A percentile compares a stretch with the other conserved stretches of the same genome.
These are phyloP conservation scores for Russula earlei DNA, from an alignment of 768 basidiomycete species.

Conservation along the genomic window DNA sequence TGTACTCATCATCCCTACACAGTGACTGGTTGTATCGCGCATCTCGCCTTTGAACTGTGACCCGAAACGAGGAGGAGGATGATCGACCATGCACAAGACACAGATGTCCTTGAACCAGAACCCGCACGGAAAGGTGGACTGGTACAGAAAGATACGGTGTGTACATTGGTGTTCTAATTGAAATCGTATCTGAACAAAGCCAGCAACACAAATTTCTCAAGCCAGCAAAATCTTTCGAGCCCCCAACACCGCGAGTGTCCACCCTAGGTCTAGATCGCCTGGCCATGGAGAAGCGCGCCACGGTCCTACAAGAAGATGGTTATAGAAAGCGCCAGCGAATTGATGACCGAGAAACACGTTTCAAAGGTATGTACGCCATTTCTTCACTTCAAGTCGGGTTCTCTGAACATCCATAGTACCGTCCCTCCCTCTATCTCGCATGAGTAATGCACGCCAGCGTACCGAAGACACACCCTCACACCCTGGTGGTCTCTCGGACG, in stretches of 20 bases:
- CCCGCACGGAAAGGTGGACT: constrained; percentile 71
- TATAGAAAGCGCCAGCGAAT: constrained; percentile 60
- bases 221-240: constrained; percentile 63
- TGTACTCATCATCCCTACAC: too few species aligned
- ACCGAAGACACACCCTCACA: constrained; percentile 92
- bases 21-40: too few species aligned
- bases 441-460: constrained; percentile 55
- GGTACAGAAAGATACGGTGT: constrained; percentile 53
- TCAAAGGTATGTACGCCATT: constrained; percentile 62
- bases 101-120: constrained; percentile 78
- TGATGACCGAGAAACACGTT: constrained; percentile 55
- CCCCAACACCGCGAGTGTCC: constrained; percentile 70
- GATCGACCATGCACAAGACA: constrained; percentile 36
- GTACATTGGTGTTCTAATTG: constrained; percentile 17
- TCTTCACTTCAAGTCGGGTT: not conserved
- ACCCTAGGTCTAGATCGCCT: constrained; percentile 81
- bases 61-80: not conserved
- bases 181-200: constrained; percentile 3
- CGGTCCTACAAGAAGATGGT: constrained; percentile 33
- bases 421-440: constrained; percentile 49
- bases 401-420: constrained; percentile 50
- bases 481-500: constrained; percentile 78
- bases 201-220: constrained; percentile 76
- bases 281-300: constrained; percentile 77
- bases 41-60: too few species aligned